These are phyloP conservation scores for Butyriboletus loyo DNA, from an alignment of 768 basidiomycete genomes.

Conservation along the genomic window DNA sequence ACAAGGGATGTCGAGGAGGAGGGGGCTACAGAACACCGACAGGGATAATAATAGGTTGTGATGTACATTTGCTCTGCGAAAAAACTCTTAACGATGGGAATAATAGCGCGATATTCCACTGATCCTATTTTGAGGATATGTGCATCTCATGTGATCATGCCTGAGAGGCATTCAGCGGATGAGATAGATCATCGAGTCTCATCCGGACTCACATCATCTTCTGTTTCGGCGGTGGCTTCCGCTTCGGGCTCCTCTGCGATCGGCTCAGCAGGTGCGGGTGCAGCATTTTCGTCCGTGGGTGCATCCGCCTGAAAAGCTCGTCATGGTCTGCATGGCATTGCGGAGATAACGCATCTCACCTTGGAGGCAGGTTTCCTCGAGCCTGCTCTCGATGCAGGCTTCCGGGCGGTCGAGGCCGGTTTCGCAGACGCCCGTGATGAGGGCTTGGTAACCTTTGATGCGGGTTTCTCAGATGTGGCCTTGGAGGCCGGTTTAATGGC, in stretches of 20 bases:
- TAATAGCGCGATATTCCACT: slow-evolving; percentile 11
- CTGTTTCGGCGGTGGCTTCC: slow-evolving; percentile 41
- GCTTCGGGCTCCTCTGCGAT: slow-evolving; percentile 57
- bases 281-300: slow-evolving; percentile 36
- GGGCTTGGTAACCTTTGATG: slow-evolving; percentile 40
- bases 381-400: slow-evolving; percentile 55
- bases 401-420: slow-evolving; percentile 44
- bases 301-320: slow-evolving; percentile 30
- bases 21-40: slow-evolving; percentile 27
- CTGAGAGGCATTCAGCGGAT: slow-evolving; percentile 7
- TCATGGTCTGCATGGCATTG: neutral
- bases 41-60: slow-evolving; percentile 34
- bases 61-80: slow-evolving; percentile 33
- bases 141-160: slow-evolving; percentile 18
- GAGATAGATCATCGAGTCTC: neutral
- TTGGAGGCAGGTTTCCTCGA: slow-evolving; percentile 67
- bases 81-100: slow-evolving; percentile 14
- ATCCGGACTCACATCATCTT: slow-evolving; percentile 23
- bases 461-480: slow-evolving; percentile 38
- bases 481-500: slow-evolving; percentile 31
- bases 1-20: neutral
- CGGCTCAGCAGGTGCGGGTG: slow-evolving; percentile 39
- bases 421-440: slow-evolving; percentile 39
- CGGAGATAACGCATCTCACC: slow-evolving; percentile 31
- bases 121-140: slow-evolving; percentile 12